Base-by-base conservation (phyloP, 345 rosid species). In the Dipteronia dyeriana region DNA sequence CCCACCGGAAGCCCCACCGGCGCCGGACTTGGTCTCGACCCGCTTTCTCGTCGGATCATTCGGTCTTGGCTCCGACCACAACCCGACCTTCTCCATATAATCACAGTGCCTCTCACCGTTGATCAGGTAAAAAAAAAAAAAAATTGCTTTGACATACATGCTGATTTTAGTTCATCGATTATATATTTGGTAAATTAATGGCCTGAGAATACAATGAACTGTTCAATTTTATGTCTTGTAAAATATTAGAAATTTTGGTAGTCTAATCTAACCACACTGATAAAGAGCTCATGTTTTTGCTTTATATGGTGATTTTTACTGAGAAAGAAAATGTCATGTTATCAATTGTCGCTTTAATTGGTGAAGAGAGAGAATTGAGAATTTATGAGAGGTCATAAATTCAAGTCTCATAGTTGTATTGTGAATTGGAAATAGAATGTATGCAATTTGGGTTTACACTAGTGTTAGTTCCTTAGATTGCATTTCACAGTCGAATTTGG, bases 1-100 rank as follows among this genome's bases (percentile, higher is more conserved):
- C 93, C 93, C 0, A 86, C 80, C 22, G 88, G 91, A n/a, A 91
- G 91, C 75, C 90, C 96, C 16, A 90, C 93, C 12, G 96, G 98
- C 31, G 97, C 97, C 4, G 98, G 97, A 0, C 85, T 92, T 19
- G 88, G 91, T 9, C 90, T 94, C 67, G 94, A 92, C 73, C 79
- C 81, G 47, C 86, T 78, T 25, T 20, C 94, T 77, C 88, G 62
- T 7, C 71, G 67, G 19, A 77, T 94, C 80, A 87, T 91, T 76
- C 73, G 72, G 19, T 86, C 94, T 1, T 91, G 98, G 98, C 87
- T 91, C 31, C 76, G 69, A 2, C 70, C 14, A 3, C 16, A 4
- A 49, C 91, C 92, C 11, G 73, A 85, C 0, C 86, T 83, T 75
- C 87, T 94, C 57, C 84, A 78, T 2, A 77, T 79, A 3, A 56